Conservation (phyloP, 345 rosid genomes). For the Lepidium africanum region DNA sequence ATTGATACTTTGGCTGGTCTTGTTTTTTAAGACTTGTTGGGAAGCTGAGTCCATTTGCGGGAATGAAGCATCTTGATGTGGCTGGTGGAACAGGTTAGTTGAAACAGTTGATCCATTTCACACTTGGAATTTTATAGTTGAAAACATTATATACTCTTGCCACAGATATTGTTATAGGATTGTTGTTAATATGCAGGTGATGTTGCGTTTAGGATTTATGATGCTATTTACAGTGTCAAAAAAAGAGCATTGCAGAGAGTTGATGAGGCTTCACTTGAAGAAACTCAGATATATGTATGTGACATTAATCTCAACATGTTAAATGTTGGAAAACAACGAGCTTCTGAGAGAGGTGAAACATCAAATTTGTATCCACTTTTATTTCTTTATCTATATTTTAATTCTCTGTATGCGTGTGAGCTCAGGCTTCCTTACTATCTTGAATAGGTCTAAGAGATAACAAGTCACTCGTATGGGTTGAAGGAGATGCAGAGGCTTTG, state of each 20-base stretch:
- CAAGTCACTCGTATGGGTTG: constrained; percentile 75
- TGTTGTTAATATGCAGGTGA: constrained; percentile 57
- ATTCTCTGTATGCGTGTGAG: background rate
- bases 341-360: constrained; percentile 62
- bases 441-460: constrained; percentile 34
- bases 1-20: background rate
- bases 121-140: background rate
- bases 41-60: constrained; percentile 75
- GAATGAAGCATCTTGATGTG: constrained; percentile 98
- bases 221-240: constrained; percentile 43
- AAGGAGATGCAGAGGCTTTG: constrained; percentile 91
- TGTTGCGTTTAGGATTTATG: constrained; percentile 86
- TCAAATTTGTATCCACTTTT: background rate
- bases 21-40: constrained; percentile 60
- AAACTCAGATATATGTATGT: constrained; percentile 75
- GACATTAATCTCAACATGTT: constrained; percentile 94
- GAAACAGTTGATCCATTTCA: background rate
- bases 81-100: constrained; percentile 90
- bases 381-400: background rate
- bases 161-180: background rate
- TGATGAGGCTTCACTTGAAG: constrained; percentile 56
- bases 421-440: background rate
- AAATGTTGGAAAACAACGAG: constrained; percentile 74
- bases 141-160: background rate
- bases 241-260: constrained; percentile 55